Base-by-base conservation (phyloP, 805 yeast species). In the Metschnikowia cerradonensis region DNA sequence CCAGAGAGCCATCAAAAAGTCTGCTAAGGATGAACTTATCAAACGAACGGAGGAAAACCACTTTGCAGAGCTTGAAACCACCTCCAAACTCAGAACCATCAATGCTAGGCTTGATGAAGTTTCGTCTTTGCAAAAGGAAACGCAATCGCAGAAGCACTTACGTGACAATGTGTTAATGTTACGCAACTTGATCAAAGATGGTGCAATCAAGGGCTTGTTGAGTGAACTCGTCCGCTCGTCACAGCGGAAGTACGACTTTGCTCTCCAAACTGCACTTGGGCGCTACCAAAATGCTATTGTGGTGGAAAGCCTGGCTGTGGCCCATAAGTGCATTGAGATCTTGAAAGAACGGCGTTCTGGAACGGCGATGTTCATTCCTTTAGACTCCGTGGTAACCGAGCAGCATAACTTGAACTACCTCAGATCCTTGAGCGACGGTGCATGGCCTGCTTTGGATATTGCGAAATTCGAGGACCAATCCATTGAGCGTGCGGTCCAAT, bases 311-410 rank as follows among this genome's bases (percentile, higher is more conserved):
- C 71, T 82, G 5, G 65, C 80, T 8, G 77, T 84, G 20, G 96
- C 95, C 0, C 80, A 82, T 51, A 82, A 83, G 53, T 88, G 96
- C 64, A 86, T 94, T 54, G 80, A 82, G 7, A 86, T 85, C 50
- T 71, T 92, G 64, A 88, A 90, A 60, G 91, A 88, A 56, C 92
- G 92, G 63, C 78, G 96, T 56, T 74, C 86, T 11, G 98, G 98
- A 43, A 77, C 79, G 6, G 90, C 94, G 1, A 82, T 95, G 1
- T 91, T 94, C 60, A 86, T 94, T 52, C 98, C 99, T 0, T 70
- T 94, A 47, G 94, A 90, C 60, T 77, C 90, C 1, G 83, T 94
- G 32, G 56, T 61, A 14, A 79, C 75, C 7, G 80, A 82, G 1
- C 76, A 70, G 34, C 73, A 83, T 4, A 74, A 84, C 44, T 78